Conservation (phyloP, 108 stramenopile genomes). For the Pinguiococcus pyrenoidosus region DNA sequence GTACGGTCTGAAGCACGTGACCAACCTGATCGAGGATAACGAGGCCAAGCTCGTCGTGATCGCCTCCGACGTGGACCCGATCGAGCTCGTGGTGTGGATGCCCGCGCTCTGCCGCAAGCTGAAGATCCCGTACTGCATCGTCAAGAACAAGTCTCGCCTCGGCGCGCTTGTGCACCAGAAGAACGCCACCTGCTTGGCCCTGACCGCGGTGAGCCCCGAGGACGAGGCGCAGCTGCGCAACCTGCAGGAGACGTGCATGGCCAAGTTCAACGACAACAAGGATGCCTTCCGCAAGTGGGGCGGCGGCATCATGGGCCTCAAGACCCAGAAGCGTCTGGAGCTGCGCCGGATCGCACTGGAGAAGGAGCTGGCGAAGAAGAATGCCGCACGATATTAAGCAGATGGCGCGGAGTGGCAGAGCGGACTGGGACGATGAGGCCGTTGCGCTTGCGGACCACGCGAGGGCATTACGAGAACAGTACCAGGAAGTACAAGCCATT, state of each 20-base stretch:
- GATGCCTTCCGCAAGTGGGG: conserved; percentile 85
- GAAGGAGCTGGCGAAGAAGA: conserved; percentile 92
- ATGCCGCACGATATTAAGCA: too few relatives aligned
- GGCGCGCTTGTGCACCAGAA: conserved; percentile 94
- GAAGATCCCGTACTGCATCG: conserved; percentile 97
- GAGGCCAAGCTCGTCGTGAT: conserved; percentile 94
- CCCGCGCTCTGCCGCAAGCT: conserved; percentile 98
- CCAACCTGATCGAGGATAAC: conserved; percentile 94
- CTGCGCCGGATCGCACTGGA: conserved; percentile 90
- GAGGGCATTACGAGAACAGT: too few relatives aligned
- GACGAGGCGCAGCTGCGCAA: conserved; percentile 67
- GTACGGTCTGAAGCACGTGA: conserved; percentile 97
- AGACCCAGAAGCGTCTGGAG: conserved; percentile 95
- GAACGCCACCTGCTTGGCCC: conserved; percentile 66
- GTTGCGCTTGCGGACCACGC: too few relatives aligned
- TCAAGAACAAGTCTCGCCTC: conserved; percentile 97
- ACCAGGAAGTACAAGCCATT: too few relatives aligned
- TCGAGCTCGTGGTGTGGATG: conserved; percentile 97
- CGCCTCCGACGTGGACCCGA: conserved; percentile 95
- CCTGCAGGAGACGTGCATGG: conserved; percentile 59
- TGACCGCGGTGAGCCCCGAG: conserved; percentile 79
- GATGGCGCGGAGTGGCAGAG: too few relatives aligned
- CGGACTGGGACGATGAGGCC: too few relatives aligned
- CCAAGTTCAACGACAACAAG: conserved; percentile 91
- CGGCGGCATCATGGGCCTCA: conserved; percentile 98